Percentiles rank a stretch among this genome's conserved stretches.
Evolutionary conservation across 2,329 filamentous ascomycete genomes (phyloP).

Genomic region (Colletotrichum nymphaeae): DNA sequence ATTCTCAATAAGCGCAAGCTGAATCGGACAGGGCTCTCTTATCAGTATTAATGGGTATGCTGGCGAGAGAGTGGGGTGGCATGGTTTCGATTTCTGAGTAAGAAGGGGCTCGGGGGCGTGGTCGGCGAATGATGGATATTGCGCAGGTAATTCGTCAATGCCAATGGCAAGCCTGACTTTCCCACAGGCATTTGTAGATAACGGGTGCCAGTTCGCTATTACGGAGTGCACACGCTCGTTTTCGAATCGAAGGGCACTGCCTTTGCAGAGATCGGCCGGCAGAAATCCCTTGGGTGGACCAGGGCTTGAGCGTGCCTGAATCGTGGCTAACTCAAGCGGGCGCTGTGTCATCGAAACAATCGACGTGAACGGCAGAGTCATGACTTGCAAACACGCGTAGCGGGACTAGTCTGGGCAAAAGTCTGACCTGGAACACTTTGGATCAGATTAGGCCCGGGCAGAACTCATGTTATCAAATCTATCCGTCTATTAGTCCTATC

Average conservation of each 20-base stretch:
- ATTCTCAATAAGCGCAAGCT: constrained; percentile 30
- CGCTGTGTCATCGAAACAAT: constrained; percentile 6
- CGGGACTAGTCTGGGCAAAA: neutral
- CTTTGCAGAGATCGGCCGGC: neutral
- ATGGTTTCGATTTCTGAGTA: neutral
- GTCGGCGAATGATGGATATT: neutral
- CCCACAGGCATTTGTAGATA: neutral
- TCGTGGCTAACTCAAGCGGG: neutral
- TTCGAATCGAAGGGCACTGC: neutral
- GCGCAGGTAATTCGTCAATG: neutral
- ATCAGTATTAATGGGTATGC: constrained; percentile 14
- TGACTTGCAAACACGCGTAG: neutral
- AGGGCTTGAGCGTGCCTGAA: neutral
- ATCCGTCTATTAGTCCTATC: constrained; percentile 7
- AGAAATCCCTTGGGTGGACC: neutral
- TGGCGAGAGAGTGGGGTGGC: neutral
- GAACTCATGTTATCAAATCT: neutral
- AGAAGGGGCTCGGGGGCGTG: neutral
- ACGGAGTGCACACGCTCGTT: neutral
- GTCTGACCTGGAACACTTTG: neutral
- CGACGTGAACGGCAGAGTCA: neutral
- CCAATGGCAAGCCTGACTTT: too few relatives aligned
- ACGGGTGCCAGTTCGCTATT: neutral
- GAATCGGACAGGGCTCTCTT: constrained; percentile 11
- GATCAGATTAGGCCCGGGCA: neutral